phyloP scores from a whole-genome alignment of 345 rosid species.

The Bretschneidera sinensis region DNA sequence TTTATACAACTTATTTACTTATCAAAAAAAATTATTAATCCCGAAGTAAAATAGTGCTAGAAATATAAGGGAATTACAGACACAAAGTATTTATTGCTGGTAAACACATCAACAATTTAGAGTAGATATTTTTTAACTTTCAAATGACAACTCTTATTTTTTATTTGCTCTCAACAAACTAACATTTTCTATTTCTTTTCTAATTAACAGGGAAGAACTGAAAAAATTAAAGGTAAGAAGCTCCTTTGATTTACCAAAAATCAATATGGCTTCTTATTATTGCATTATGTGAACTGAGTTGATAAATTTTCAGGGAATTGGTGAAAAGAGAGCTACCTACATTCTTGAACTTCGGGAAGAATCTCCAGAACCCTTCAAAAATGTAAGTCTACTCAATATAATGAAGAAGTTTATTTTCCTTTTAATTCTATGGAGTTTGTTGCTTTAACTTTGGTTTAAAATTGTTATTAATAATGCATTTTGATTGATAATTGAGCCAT shows the following conservation, averaged over 20 bases:
- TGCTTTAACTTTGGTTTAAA: not conserved
- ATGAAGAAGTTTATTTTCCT: not conserved
- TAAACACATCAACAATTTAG: no score
- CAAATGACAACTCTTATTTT: not conserved
- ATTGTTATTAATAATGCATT: not conserved
- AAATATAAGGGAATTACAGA: no score
- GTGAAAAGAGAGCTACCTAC: slow-evolving; percentile 68
- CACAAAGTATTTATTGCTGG: no score
- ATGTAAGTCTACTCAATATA: slow-evolving; percentile 29
- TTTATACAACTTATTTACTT: no score
- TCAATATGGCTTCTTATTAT: not conserved
- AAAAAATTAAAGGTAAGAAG: slow-evolving; percentile 66
- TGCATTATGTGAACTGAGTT: not conserved
- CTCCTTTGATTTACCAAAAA: not conserved
- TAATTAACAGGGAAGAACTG: slow-evolving; percentile 53
- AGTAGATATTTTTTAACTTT: no score
- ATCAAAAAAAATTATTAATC: no score
- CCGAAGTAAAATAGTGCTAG: no score
- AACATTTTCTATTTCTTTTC: slow-evolving; percentile 1
- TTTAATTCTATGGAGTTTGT: not conserved
- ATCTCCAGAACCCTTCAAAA: slow-evolving; percentile 59
- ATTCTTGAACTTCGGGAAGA: slow-evolving; percentile 61
- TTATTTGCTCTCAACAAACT: not conserved
- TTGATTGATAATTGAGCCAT: not conserved
- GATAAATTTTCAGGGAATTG: slow-evolving; percentile 55